These are phyloP conservation scores for Clonostachys chloroleuca DNA, from an alignment of 2,329 filamentous ascomycete species.

Conservation along the genomic window DNA sequence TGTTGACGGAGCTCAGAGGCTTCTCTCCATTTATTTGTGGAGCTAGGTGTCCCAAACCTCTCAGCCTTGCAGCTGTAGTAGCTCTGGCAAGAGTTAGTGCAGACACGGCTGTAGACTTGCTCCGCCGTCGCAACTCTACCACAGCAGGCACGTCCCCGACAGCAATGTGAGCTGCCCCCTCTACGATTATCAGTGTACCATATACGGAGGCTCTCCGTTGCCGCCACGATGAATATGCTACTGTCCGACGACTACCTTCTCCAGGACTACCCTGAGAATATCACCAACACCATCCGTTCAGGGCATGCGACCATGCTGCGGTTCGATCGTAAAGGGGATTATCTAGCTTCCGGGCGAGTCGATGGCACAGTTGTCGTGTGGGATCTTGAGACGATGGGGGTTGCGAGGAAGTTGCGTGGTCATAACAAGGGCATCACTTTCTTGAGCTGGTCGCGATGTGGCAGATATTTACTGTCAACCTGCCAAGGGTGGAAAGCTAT, in stretches of 20 bases:
- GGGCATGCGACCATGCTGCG: constrained; percentile 65
- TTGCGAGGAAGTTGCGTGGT: constrained; percentile 88
- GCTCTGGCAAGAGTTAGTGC: not conserved
- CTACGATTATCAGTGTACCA: not conserved
- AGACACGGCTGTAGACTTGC: not conserved
- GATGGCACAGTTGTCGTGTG: constrained; percentile 95
- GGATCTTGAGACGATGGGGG: constrained; percentile 95
- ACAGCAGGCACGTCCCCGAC: too few relatives aligned
- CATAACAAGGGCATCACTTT: constrained; percentile 94
- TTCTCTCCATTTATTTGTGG: not conserved
- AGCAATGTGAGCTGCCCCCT: not conserved
- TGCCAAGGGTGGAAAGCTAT: constrained; percentile 97
- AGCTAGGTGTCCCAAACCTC: not conserved
- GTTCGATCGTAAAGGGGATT: constrained; percentile 93
- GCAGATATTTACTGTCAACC: constrained; percentile 84
- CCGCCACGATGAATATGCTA: constrained; percentile 48
- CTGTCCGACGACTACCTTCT: constrained; percentile 60
- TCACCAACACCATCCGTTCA: constrained; percentile 79
- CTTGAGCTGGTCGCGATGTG: constrained; percentile 90
- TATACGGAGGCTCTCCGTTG: not conserved
- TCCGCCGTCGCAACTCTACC: too few relatives aligned
- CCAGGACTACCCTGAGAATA: constrained; percentile 84
- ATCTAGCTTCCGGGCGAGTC: constrained; percentile 87
- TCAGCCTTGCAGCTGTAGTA: constrained; percentile 24
- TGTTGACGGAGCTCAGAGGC: too few relatives aligned